phyloP scores from a whole-genome alignment of 345 rosid genomes.

The Bruguiera gymnorhiza region DNA sequence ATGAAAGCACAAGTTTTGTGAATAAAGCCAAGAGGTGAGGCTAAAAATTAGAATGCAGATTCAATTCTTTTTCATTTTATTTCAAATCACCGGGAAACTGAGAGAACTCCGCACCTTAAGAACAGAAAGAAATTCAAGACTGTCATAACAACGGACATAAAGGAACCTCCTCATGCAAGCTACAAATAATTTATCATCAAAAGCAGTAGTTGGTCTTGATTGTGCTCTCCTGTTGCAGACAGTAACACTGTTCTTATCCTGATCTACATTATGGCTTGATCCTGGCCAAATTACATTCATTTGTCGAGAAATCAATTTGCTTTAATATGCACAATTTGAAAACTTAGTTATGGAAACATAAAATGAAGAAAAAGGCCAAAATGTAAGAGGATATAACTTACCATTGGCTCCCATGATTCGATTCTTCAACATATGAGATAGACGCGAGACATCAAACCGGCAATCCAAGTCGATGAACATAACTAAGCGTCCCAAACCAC shows the following conservation, averaged over 20 bases:
- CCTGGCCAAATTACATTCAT: no score
- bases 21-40: not conserved
- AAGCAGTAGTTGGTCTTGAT: constrained; percentile 11
- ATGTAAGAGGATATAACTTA: constrained; percentile 8
- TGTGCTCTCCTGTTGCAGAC: not conserved
- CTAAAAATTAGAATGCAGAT: not conserved
- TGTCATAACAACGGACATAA: constrained; percentile 63
- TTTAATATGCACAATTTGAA: not conserved
- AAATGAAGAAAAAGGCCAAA: not conserved
- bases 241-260: constrained; percentile 5
- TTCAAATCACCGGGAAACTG: not conserved
- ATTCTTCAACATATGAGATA: constrained; percentile 53
- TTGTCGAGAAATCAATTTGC: no score
- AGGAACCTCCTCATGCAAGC: constrained; percentile 61
- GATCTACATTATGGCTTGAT: constrained; percentile 20
- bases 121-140: constrained; percentile 57
- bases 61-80: no score
- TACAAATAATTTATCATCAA: constrained; percentile 47
- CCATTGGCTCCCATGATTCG: constrained; percentile 45
- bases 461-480: constrained; percentile 75
- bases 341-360: not conserved
- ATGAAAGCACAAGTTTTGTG: no score
- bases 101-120: constrained; percentile 52
- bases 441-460: constrained; percentile 56
- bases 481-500: constrained; percentile 58